These are phyloP conservation scores for Hemisphaericaspora xylofermentans DNA, from an alignment of 1,139 yeast genomes.

Conservation along the genomic window DNA sequence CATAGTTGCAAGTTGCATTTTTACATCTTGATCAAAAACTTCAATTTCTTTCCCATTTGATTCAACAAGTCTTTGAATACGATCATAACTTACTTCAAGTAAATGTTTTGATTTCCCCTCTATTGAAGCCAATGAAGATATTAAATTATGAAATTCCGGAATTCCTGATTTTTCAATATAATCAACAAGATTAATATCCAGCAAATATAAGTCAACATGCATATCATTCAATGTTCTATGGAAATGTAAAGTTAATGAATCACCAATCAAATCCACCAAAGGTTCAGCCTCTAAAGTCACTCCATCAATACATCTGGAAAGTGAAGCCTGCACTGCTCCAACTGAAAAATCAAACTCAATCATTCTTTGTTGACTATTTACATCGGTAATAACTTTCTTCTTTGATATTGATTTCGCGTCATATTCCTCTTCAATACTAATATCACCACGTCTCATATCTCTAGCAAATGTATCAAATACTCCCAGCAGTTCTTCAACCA, in stretches of 20 bases:
- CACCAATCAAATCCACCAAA: slow-evolving; percentile 72
- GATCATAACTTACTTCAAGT: slow-evolving; percentile 59
- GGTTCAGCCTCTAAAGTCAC: slow-evolving; percentile 62
- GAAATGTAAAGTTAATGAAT: slow-evolving; percentile 59
- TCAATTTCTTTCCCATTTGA: slow-evolving; percentile 58
- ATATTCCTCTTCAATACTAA: slow-evolving; percentile 25
- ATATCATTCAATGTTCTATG: slow-evolving; percentile 60
- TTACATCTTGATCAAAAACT: slow-evolving; percentile 74
- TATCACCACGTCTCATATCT: slow-evolving; percentile 15
- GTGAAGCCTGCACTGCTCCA: slow-evolving; percentile 57
- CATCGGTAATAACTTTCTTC: slow-evolving; percentile 4
- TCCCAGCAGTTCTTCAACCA: slow-evolving; percentile 29
- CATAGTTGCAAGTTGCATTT: slow-evolving; percentile 77
- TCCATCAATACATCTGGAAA: slow-evolving; percentile 67
- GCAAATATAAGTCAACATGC: slow-evolving; percentile 63
- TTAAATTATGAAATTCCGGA: slow-evolving; percentile 63
- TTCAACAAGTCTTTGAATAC: slow-evolving; percentile 62
- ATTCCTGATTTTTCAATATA: slow-evolving; percentile 65
- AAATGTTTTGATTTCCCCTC: slow-evolving; percentile 38
- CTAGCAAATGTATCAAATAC: slow-evolving; percentile 37
- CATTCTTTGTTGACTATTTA: slow-evolving; percentile 48
- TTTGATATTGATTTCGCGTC: slow-evolving; percentile 11
- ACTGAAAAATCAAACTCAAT: slow-evolving; percentile 74
- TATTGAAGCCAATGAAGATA: slow-evolving; percentile 59
- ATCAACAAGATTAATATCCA: slow-evolving; percentile 71